phyloP scores from a whole-genome alignment of 306 rosid genomes.

The Delonix regia region DNA sequence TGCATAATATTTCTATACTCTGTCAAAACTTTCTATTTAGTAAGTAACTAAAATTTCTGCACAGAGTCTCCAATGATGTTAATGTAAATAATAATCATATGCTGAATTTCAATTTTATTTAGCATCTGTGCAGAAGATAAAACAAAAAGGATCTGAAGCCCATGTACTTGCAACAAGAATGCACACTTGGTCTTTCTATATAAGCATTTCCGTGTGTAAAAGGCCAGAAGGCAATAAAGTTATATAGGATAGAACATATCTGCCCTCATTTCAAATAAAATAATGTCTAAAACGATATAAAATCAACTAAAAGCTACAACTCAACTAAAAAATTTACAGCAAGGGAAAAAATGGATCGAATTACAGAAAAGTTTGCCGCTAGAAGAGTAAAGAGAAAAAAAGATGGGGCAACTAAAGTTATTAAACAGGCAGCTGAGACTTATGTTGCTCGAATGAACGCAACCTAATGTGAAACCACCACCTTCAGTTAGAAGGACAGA shows the following conservation, averaged over 20 bases:
- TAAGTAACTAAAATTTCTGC: not conserved
- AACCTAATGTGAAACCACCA: not conserved
- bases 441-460: not conserved
- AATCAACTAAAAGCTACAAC: not conserved
- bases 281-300: constrained; percentile 3
- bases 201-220: not conserved
- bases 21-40: not conserved
- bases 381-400: not conserved
- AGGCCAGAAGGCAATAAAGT: not conserved
- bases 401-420: constrained; percentile 4
- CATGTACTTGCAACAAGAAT: not conserved
- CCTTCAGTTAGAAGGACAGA: not conserved
- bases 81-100: constrained; percentile 11
- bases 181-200: not conserved
- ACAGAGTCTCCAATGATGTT: not conserved
- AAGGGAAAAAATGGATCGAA: not conserved
- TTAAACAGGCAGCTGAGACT: constrained; percentile 22
- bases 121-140: not conserved
- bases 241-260: not conserved
- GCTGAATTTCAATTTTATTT: constrained; percentile 11
- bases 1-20: not conserved
- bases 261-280: constrained; percentile 1
- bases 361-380: not conserved
- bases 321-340: not conserved
- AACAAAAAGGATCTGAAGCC: constrained; percentile 18